A percentile compares a stretch with the other conserved stretches of the same genome.
phyloP scores from a whole-genome alignment of 139 green algal species.

The Spirogloea muscicola region DNA sequence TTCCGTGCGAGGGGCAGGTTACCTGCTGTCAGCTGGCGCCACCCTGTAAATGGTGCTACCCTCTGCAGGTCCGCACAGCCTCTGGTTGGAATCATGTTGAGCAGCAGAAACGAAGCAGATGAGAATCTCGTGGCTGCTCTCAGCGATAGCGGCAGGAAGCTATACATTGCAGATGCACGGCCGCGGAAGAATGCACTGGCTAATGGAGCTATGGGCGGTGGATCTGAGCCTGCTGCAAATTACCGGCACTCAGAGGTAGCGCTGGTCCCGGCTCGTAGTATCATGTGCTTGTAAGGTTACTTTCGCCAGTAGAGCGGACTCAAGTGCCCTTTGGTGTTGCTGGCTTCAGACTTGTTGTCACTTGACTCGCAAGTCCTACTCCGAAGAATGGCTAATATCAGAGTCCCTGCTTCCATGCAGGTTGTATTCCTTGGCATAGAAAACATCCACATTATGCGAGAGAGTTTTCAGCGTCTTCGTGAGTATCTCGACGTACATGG shows the following conservation, averaged over 20 bases:
- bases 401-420: too few species aligned
- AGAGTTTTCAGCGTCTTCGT: conserved; percentile 18
- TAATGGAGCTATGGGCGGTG: conserved; percentile 33
- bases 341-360: too few species aligned
- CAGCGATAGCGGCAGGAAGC: neutral
- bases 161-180: conserved; percentile 33
- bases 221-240: conserved; percentile 19
- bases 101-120: conserved; percentile 27
- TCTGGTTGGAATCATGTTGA: conserved; percentile 24
- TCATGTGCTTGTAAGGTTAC: too few species aligned
- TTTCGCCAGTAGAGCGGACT: too few species aligned
- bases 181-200: conserved; percentile 38
- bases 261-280: too few species aligned
- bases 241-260: conserved; percentile 23
- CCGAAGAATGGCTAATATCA: too few species aligned
- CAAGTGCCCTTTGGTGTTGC: too few species aligned
- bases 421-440: conserved; percentile 42
- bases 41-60: conserved; percentile 24
- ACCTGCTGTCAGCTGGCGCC: conserved; percentile 25
- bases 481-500: conserved; percentile 34
- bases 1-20: conserved; percentile 26
- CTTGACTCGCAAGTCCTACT: too few species aligned
- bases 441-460: conserved; percentile 35
- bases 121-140: conserved; percentile 33
- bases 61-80: conserved; percentile 25